phyloP scores from a whole-genome alignment of 1,139 yeast species.

The Kodamaea ohmeri region DNA sequence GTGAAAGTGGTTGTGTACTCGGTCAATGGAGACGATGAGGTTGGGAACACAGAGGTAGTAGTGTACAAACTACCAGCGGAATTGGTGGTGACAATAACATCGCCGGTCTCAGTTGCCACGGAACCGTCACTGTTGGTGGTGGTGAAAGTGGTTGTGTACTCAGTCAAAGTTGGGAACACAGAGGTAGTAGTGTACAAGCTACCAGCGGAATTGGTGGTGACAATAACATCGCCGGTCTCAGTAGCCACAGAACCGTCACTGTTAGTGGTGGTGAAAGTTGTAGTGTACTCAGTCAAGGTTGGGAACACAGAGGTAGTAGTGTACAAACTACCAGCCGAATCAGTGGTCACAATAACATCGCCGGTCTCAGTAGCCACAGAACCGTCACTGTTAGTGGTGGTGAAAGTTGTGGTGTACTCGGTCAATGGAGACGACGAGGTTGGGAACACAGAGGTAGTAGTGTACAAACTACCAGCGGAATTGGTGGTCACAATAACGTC shows the following conservation, averaged over 20 bases:
- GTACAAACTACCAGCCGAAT: conserved; percentile 1
- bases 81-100: conserved; percentile 15
- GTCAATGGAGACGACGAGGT: neutral
- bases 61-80: conserved; percentile 14
- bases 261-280: conserved; percentile 10
- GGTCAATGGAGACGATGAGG: neutral
- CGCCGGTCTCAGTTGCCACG: conserved; percentile 15
- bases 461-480: conserved; percentile 1
- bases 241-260: conserved; percentile 10
- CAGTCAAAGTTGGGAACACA: conserved; percentile 3
- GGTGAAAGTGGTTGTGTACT: conserved; percentile 2
- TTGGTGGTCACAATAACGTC: conserved; percentile 15
- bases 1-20: conserved; percentile 20
- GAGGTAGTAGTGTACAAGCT: conserved; percentile 1
- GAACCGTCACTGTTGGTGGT: conserved; percentile 17
- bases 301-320: conserved; percentile 2
- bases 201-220: conserved; percentile 7
- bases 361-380: conserved; percentile 9
- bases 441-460: conserved; percentile 1
- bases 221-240: conserved; percentile 9
- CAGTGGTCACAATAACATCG: conserved; percentile 7
- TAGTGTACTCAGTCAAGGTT: conserved; percentile 9
- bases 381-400: conserved; percentile 11
- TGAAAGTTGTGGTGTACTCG: conserved; percentile 9
- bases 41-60: conserved; percentile 12